Conservation (phyloP, 2,329 filamentous ascomycete species). For the Seiridium unicorne region DNA sequence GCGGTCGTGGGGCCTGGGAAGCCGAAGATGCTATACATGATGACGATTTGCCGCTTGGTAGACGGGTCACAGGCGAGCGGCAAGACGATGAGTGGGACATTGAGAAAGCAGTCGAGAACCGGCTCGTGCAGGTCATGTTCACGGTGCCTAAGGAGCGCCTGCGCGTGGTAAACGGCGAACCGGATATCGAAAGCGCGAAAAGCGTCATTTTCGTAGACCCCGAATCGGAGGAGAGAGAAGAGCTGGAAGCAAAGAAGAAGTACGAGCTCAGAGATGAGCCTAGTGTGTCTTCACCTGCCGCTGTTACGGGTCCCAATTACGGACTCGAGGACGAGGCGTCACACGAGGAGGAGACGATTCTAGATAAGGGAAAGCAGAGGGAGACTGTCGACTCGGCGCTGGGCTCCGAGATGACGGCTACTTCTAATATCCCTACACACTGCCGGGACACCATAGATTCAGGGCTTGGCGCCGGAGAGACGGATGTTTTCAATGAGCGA, state of each 20-base stretch:
- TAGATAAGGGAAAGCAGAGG: slow-evolving; percentile 11
- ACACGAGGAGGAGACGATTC: background rate
- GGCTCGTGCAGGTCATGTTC: slow-evolving; percentile 83
- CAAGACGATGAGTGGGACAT: slow-evolving; percentile 75
- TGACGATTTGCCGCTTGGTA: slow-evolving; percentile 1
- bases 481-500: slow-evolving; percentile 14
- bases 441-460: slow-evolving; percentile 5
- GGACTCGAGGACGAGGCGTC: background rate
- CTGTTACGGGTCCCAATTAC: background rate
- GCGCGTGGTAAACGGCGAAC: slow-evolving; percentile 83
- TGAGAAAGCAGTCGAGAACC: slow-evolving; percentile 67
- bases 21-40: slow-evolving; percentile 21
- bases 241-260: background rate
- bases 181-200: slow-evolving; percentile 41
- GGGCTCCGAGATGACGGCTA: slow-evolving; percentile 19
- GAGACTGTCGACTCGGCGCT: slow-evolving; percentile 9
- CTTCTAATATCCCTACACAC: background rate
- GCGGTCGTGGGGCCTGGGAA: slow-evolving; percentile 56
- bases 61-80: slow-evolving; percentile 40
- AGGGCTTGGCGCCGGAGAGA: slow-evolving; percentile 10
- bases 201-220: slow-evolving; percentile 43
- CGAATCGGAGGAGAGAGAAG: slow-evolving; percentile 20
- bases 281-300: background rate
- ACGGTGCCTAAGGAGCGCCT: slow-evolving; percentile 86
- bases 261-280: background rate